Conservation (phyloP, 805 yeast species). For the Torulaspora delbrueckii region DNA sequence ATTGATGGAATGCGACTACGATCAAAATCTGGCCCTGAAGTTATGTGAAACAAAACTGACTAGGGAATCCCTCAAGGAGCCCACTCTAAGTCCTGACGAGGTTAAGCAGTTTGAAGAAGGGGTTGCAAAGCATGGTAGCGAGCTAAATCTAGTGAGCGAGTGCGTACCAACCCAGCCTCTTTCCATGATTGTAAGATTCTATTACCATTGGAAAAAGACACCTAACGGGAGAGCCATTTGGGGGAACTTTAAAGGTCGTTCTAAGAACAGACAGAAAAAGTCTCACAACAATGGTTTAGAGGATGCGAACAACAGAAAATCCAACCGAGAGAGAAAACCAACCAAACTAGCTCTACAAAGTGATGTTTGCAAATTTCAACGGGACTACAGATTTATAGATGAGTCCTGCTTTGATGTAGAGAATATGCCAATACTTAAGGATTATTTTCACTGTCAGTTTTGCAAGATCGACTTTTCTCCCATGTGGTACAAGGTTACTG, state of each 20-base stretch:
- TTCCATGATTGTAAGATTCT: constrained; percentile 78
- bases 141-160: constrained; percentile 65
- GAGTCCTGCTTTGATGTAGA: constrained; percentile 57
- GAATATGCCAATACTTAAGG: constrained; percentile 40
- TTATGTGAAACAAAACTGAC: constrained; percentile 45
- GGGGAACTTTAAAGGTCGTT: constrained; percentile 74
- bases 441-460: constrained; percentile 59
- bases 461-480: constrained; percentile 47
- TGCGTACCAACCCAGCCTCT: constrained; percentile 69
- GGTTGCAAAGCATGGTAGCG: constrained; percentile 68
- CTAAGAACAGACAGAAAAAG: constrained; percentile 46
- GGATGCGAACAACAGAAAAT: constrained; percentile 3
- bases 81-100: constrained; percentile 65
- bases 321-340: constrained; percentile 12
- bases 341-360: constrained; percentile 13
- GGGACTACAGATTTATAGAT: constrained; percentile 37
- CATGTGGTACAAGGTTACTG: constrained; percentile 35
- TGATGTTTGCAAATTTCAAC: constrained; percentile 6
- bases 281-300: constrained; percentile 19
- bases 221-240: constrained; percentile 67
- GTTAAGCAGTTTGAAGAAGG: constrained; percentile 66
- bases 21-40: constrained; percentile 46
- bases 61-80: constrained; percentile 63
- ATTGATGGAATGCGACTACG: constrained; percentile 49
- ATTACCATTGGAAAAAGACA: constrained; percentile 90